Base-by-base conservation (phyloP, 805 yeast species). In the Monosporozyma yasuniensis region DNA sequence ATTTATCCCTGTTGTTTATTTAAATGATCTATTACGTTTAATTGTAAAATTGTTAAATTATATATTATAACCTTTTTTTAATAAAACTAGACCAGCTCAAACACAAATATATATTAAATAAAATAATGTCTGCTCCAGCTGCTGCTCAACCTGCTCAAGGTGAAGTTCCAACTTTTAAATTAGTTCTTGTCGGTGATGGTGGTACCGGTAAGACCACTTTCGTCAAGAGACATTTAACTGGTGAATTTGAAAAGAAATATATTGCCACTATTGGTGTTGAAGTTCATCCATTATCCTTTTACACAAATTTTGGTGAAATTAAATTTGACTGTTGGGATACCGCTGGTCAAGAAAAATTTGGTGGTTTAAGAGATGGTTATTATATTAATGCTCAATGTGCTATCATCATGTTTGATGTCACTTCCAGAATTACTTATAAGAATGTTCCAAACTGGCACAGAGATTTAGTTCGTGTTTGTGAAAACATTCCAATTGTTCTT, bases 381-480 rank as follows among this genome's bases (percentile, higher is more conserved):
- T 93, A 93, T 77, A 93, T 93, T 73, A 91, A 93, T 72, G 99
- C 99, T 69, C 96, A 93, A 77, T 93, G 99, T 81, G 99, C 98
- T 77, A 93, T 93, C 78, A 93, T 93, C 73, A 93, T 93, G 99
- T 93, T 93, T 71, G 99, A 93, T 75, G 99, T 93, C 57, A 93
- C 99, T 56, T 89, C 98, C 48, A 90, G 99, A 80, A 91, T 93
- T 77, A 93, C 99, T 62, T 93, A 93, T 80, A 93, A 93, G 80
- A 93, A 93, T 75, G 99, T 93, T 71, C 99, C 99, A 73, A 95
- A 93, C 87, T 93, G 99, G 99, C 97, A 95, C 84, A 86, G 99
- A 78, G 99, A 93, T 75, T 81, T 93, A 70, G 97, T 93, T 58
- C 88, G 99, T 78, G 99, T 93, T 58, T 93, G 99, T 79, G 99